A percentile compares a stretch with the other conserved stretches of the same genome.
These are phyloP conservation scores for Bassia scoparia DNA, from an alignment of 148 eudicot genomes.

Conservation along the genomic window DNA sequence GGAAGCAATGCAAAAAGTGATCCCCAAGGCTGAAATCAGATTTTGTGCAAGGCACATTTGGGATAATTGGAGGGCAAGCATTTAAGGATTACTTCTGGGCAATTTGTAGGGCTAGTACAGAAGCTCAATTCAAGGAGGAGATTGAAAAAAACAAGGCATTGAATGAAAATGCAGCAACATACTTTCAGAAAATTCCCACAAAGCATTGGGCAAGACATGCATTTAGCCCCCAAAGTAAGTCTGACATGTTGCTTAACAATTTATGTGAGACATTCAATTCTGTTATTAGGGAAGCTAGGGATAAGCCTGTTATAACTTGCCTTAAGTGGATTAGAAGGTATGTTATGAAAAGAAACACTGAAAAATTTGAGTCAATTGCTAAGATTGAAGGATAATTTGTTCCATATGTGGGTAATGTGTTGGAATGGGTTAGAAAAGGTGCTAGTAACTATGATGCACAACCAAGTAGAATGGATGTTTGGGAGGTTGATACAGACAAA, in stretches of 20 bases:
- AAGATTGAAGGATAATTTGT: neutral
- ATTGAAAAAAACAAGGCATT: neutral
- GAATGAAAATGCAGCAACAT: neutral
- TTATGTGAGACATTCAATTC: neutral
- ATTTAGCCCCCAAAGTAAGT: neutral
- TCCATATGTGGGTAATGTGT: neutral
- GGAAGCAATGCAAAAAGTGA: neutral
- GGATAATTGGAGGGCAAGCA: neutral
- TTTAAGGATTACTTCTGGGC: neutral
- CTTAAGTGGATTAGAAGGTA: too few relatives aligned
- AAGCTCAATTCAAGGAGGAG: neutral
- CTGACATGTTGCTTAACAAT: neutral
- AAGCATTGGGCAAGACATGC: neutral
- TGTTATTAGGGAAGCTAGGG: neutral
- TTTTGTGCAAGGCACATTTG: neutral
- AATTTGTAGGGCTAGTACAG: neutral
- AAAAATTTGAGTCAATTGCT: neutral
- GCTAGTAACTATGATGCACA: neutral
- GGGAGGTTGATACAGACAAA: neutral
- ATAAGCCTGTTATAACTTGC: neutral
- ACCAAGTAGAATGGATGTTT: neutral
- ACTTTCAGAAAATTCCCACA: neutral
- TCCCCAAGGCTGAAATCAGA: neutral
- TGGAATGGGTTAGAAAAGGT: neutral
- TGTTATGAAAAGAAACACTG: neutral